Percentiles rank a stretch among this genome's conserved stretches.
Evolutionary conservation across 805 yeast genomes (phyloP).

Genomic region (Saturnispora ahearnii): DNA sequence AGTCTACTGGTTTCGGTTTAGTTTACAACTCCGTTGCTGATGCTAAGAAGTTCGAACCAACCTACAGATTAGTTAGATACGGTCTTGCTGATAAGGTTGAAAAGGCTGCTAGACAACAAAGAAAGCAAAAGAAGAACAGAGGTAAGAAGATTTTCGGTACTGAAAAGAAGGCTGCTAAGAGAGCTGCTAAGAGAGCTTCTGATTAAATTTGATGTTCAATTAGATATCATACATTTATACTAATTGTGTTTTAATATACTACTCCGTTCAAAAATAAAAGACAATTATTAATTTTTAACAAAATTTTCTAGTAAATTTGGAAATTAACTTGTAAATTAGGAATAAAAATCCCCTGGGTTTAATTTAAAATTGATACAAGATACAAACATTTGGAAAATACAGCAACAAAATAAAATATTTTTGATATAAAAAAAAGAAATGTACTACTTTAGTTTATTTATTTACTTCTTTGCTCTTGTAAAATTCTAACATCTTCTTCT

Average conservation of each 20-base stretch:
- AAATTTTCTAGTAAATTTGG: not conserved
- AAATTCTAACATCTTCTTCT: constrained; percentile 65
- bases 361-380: no score
- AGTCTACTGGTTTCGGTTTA: constrained; percentile 98
- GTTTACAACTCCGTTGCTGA: constrained; percentile 97
- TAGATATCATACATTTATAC: constrained; percentile 3
- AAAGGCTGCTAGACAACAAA: constrained; percentile 98
- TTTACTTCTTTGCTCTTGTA: constrained; percentile 45
- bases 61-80: constrained; percentile 98
- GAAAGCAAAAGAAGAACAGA: constrained; percentile 99
- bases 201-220: constrained; percentile 38
- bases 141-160: constrained; percentile 99
- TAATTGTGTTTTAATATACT: constrained; percentile 3
- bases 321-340: not conserved
- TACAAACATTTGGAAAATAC: no score
- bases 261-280: constrained; percentile 1
- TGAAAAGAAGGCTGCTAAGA: constrained; percentile 88
- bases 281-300: not conserved
- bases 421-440: not conserved
- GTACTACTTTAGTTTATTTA: not conserved
- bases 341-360: no score
- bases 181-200: constrained; percentile 82
- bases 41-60: constrained; percentile 97
- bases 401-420: no score
- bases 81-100: constrained; percentile 95